Evolutionary conservation across 164 flowering plant species (phyloP), one percentile per base, ranked within the genome.

Genomic region (Euptelea pleiosperma): DNA sequence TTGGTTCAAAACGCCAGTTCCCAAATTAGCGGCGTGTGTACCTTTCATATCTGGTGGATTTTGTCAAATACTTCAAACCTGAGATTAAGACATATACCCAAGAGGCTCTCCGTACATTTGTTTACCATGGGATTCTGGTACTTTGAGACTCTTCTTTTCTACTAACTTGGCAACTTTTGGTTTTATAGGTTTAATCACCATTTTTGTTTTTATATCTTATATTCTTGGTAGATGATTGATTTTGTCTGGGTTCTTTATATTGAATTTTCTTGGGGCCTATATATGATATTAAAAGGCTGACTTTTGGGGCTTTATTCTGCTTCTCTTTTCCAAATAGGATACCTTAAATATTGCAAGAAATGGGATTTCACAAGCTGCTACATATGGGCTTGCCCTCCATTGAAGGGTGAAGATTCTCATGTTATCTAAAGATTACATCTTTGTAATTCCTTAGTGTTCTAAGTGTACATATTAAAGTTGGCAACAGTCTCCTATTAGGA

Each of bases 351-450:
- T 63, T 90, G 97, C 79, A 90, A 90, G 72, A 64, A 52, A 52
- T 79, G 97, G 21, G 97, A 95, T 57, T 90, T 90, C 66, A 78
- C 92, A 12, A 87, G 97, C 64, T 90, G 97, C 72, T 90, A 90
- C 52, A 90, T 90, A 63, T 90, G 97, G 97, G 97, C 97, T 44
- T 90, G 97, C 63, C 97, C 97, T 54, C 97, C 97, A 31, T 55
- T 90, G 57, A 90, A 87, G 81, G 97, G 97, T 53, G 97, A 90
- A 76, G 97, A 90, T 63, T 87, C n/a, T n/a, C n/a, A n/a, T n/a
- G n/a, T n/a, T n/a, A n/a, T n/a, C n/a, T n/a, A n/a, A n/a, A n/a
- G n/a, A n/a, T n/a, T n/a, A n/a, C n/a, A n/a, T n/a, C n/a, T n/a
- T n/a, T n/a, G n/a, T n/a, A n/a, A n/a, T n/a, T n/a, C n/a, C n/a